Evolutionary conservation across 108 stramenopile genomes (phyloP), one percentile per base, ranked within the genome.

Genomic region (Cyclotella atomus): DNA sequence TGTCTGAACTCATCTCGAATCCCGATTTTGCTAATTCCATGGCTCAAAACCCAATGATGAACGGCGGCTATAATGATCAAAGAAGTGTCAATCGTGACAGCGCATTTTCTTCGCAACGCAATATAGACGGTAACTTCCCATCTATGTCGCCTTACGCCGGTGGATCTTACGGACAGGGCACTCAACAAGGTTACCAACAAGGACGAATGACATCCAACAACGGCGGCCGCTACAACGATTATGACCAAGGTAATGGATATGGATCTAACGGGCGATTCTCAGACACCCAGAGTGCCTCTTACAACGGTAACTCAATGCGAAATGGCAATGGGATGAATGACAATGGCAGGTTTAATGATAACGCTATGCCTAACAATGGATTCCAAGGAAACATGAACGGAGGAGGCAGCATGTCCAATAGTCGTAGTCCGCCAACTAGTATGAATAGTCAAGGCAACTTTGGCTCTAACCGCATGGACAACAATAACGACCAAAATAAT

Each of bases 1-100:
- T 57, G 56, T 57, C 56, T n/a, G 56, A 57, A 57, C n/a, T 57
- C 3, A n/a, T 57, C 29, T 32, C 10, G 1, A 57, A 57, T 30
- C 56, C 56, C 10, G 30, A 30, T 17, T 10, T 12, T 1, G 56
- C 29, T 2, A 57, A 30, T 3, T 28, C 56, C 1, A 57, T 57
- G 28, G 56, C 30, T 12, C 17, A 19, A 1, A 32, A 32, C 14
- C 28, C 15, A n/a, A 29, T 12, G 1, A 30, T 57, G 29, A 30
- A 57, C 29, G 56, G 56, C 12, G 29, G 56, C 12, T 57, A 57
- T 30, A 57, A 57, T 19, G 12, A 29, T 9, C 56, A 14, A 28
- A 16, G 19, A n/a, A 57, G 29, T 30, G 56, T 30, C 20, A 28
- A 57, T 32, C 1, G 29, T 15, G 56, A 57, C 19, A 57, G 32